phyloP scores from a whole-genome alignment of 2,329 filamentous ascomycete genomes.

The Scytalidium sp. region DNA sequence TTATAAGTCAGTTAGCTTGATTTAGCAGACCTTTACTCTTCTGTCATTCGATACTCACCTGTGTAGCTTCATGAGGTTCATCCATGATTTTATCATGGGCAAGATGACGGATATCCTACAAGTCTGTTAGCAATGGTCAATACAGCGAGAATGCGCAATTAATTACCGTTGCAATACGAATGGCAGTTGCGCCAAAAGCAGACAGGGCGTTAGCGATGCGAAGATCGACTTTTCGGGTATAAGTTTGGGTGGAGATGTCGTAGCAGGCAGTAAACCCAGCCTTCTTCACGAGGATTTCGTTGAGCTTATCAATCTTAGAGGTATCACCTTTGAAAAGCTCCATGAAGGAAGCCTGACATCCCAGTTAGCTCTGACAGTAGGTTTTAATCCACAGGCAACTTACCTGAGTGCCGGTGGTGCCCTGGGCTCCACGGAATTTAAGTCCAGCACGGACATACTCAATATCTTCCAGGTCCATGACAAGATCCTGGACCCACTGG shows the following conservation, averaged over 20 bases:
- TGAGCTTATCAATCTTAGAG: constrained; percentile 47
- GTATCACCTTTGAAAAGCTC: background rate
- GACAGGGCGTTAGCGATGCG: constrained; percentile 77
- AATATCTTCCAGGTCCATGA: constrained; percentile 73
- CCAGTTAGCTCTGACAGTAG: too few relatives aligned
- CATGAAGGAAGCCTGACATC: background rate
- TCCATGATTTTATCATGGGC: constrained; percentile 32
- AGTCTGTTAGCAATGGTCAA: too few relatives aligned
- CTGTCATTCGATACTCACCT: background rate
- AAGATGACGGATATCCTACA: constrained; percentile 73
- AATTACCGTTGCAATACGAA: constrained; percentile 71
- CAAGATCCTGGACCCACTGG: constrained; percentile 73
- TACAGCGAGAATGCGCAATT: too few relatives aligned
- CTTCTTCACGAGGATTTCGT: constrained; percentile 53
- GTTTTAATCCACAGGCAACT: too few relatives aligned
- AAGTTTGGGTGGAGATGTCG: constrained; percentile 60
- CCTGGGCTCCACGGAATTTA: constrained; percentile 61
- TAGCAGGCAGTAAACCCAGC: constrained; percentile 50
- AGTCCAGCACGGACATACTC: constrained; percentile 67
- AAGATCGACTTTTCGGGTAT: constrained; percentile 79
- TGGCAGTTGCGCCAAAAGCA: constrained; percentile 74
- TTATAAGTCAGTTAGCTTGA: background rate
- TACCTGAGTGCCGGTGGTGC: background rate
- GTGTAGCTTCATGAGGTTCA: background rate
- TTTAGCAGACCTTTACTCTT: too few relatives aligned